Base-by-base conservation (phyloP, 257 asterid species). In the Nicotiana knightiana region DNA sequence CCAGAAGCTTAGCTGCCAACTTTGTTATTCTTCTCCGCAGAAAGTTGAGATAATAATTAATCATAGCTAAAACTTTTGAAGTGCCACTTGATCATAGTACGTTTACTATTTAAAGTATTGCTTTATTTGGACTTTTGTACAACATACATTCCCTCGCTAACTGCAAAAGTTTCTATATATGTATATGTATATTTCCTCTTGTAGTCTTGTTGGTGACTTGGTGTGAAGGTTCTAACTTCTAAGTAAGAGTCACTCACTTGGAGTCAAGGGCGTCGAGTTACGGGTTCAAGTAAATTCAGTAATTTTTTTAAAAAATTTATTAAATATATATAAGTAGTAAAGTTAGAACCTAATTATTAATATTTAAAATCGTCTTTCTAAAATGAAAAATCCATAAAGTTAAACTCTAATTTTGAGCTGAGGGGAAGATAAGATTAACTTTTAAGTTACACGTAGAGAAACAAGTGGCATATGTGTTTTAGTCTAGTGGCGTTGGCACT, bases 1-100 rank as follows among this genome's bases (percentile, higher is more conserved):
- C 65, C 64, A 67, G 78, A 87, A 86, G 77, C 79, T 70, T 80
- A 83, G 80, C 4, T 57, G 89, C 80, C 87, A 70, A 57, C 82
- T 84, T 21, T 70, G 30, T 28, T 57, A 73, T 73, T 24, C 39
- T 73, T 48, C 51, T 46, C 65, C 13, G 67, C 89, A 87, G 76
- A 80, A 85, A 87, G 84, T 77, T 81, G 55, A 77, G 7, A 3
- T 7, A 7, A 21, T 30, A 48, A 53, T 4, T 73, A 26, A 73
- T 48, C 4, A 3, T 73, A 73, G 39, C 61, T 6, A 73, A 73
- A 7, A 26, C 43, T 46, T 53, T 67, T 37, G 67, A 35, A 63
- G 71, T 68, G 66, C 67, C 67, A 81, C 84, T 81, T 81, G 32
- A 48, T 37, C 43, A 30, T 46, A 67, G 79, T 71, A 71, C 78